A percentile compares a stretch with the other conserved stretches of the same genome.
These are phyloP conservation scores for Coemansia sp. DNA, from an alignment of 192 early-diverging fungal genomes.

Conservation along the genomic window DNA sequence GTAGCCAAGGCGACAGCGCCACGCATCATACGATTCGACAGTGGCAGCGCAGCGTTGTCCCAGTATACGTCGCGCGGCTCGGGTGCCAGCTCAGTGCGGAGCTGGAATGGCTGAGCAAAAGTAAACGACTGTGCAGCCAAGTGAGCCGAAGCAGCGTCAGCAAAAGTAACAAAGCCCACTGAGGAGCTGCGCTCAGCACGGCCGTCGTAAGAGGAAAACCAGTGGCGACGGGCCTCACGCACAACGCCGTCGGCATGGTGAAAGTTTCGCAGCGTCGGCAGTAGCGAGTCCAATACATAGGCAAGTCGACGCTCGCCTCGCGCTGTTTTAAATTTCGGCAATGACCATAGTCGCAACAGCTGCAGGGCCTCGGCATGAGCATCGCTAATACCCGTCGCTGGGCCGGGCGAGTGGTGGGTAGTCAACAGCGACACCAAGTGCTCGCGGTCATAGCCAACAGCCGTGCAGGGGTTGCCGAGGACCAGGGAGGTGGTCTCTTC, in stretches of 20 bases:
- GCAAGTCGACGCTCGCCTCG: constrained; percentile 27
- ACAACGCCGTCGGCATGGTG: constrained; percentile 61
- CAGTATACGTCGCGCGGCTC: constrained; percentile 55
- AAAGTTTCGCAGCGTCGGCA: constrained; percentile 59
- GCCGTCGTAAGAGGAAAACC: constrained; percentile 46
- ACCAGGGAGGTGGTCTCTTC: constrained; percentile 60
- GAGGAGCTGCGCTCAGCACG: constrained; percentile 41
- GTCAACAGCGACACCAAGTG: constrained; percentile 21
- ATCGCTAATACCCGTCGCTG: background rate
- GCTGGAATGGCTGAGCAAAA: constrained; percentile 48
- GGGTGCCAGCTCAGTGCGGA: constrained; percentile 46
- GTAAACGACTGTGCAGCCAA: constrained; percentile 53
- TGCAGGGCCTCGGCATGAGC: constrained; percentile 10
- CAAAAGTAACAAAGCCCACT: constrained; percentile 52
- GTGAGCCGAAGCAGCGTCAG: constrained; percentile 38
- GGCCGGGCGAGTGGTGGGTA: background rate
- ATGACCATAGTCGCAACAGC: constrained; percentile 35
- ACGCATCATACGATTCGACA: constrained; percentile 23
- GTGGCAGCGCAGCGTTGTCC: constrained; percentile 44
- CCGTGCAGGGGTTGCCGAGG: constrained; percentile 72
- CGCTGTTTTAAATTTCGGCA: constrained; percentile 15
- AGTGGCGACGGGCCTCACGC: constrained; percentile 46
- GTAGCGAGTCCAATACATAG: constrained; percentile 54
- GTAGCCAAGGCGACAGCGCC: constrained; percentile 46
- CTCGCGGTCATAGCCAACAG: constrained; percentile 67